Conservation (phyloP, 805 yeast genomes). For the Metschnikowia aberdeeniae region DNA sequence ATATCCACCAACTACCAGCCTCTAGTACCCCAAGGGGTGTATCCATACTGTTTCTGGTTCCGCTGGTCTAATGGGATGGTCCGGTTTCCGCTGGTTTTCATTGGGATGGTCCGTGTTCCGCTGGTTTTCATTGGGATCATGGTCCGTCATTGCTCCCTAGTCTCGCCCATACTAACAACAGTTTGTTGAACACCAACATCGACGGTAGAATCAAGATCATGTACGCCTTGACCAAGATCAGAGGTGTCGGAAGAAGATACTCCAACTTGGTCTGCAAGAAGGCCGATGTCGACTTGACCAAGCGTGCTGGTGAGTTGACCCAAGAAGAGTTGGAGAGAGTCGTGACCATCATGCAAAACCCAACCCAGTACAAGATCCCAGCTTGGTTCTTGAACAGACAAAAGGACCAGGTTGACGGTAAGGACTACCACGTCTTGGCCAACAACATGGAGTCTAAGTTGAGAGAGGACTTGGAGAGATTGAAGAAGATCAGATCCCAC, state of each 20-base stretch:
- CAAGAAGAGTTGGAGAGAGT: slow-evolving; percentile 99
- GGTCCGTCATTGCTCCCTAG: too few species aligned
- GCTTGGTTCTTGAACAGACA: slow-evolving; percentile 98
- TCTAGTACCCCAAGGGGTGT: too few species aligned
- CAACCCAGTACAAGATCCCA: slow-evolving; percentile 98
- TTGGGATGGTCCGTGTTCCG: too few species aligned
- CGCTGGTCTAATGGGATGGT: too few species aligned
- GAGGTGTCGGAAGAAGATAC: slow-evolving; percentile 99
- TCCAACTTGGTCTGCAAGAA: slow-evolving; percentile 99
- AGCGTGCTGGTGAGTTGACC: slow-evolving; percentile 99
- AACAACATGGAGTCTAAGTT: slow-evolving; percentile 98
- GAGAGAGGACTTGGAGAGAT: slow-evolving; percentile 99
- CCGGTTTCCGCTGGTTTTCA: too few species aligned
- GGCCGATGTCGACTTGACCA: slow-evolving; percentile 97
- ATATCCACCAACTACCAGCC: too few species aligned
- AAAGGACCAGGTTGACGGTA: slow-evolving; percentile 97
- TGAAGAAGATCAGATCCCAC: slow-evolving; percentile 99
- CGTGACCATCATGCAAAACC: slow-evolving; percentile 99
- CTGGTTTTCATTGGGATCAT: too few species aligned
- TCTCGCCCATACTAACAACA: slow-evolving; percentile 27
- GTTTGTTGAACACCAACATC: slow-evolving; percentile 99
- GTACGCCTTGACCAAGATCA: slow-evolving; percentile 99
- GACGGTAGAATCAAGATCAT: slow-evolving; percentile 99
- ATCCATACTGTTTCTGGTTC: too few species aligned
- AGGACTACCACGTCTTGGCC: slow-evolving; percentile 98